phyloP scores from a whole-genome alignment of 1,284 basidiomycete species.

The Rhodotorula sp. region DNA sequence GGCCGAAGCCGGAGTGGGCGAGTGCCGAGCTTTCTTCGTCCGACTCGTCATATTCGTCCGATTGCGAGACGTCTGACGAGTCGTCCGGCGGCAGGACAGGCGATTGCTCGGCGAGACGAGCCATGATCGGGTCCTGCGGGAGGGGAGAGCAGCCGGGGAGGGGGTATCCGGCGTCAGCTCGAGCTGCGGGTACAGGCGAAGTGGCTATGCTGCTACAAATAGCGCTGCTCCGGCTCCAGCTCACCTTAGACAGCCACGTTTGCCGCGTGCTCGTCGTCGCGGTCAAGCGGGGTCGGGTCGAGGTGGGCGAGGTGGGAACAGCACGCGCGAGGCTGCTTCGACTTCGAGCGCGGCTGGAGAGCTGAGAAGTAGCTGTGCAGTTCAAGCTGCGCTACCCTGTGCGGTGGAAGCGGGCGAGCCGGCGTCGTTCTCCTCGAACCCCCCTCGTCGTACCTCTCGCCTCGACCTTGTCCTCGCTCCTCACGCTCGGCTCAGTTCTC shows the following conservation, averaged over 20 bases:
- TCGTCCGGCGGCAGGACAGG: neutral
- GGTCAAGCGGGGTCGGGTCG: neutral
- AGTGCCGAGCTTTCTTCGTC: conserved; percentile 13
- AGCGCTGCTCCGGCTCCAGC: neutral
- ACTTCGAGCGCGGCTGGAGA: fast-evolving
- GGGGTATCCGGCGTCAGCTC: neutral
- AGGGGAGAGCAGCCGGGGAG: neutral
- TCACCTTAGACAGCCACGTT: neutral
- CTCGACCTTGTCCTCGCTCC: neutral
- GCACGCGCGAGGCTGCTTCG: neutral
- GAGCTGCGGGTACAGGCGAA: neutral
- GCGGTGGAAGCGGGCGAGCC: too few relatives aligned
- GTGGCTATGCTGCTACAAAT: too few relatives aligned
- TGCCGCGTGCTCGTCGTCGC: neutral
- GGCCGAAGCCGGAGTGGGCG: conserved; percentile 16
- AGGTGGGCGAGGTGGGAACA: neutral
- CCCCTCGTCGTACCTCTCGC: neutral
- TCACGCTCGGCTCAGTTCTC: too few relatives aligned
- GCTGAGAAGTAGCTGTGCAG: neutral
- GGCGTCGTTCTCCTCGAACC: too few relatives aligned
- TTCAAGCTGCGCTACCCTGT: too few relatives aligned
- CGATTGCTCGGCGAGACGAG: conserved; percentile 18
- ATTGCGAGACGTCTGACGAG: conserved; percentile 31
- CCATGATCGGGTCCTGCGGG: conserved; percentile 10
- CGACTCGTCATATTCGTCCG: conserved; percentile 36